These are phyloP conservation scores for Calonectria hawksworthii DNA, from an alignment of 2,329 filamentous ascomycete genomes.

Conservation along the genomic window DNA sequence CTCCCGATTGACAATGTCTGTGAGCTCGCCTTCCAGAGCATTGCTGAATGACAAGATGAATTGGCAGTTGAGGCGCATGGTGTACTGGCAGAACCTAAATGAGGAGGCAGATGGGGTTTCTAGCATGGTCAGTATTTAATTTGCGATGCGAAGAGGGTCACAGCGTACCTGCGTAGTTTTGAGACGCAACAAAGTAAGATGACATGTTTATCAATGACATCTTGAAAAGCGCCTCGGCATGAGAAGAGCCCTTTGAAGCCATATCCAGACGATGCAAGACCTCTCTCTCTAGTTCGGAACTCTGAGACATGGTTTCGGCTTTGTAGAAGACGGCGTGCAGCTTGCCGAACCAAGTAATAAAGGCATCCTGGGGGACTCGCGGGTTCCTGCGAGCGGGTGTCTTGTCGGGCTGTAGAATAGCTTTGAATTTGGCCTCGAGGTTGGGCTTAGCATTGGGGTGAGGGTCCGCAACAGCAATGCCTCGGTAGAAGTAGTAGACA, in stretches of 20 bases:
- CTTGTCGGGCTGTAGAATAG: constrained; percentile 58
- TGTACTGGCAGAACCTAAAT: constrained; percentile 71
- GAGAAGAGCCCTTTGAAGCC: constrained; percentile 77
- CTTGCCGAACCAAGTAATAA: constrained; percentile 86
- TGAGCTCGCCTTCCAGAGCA: constrained; percentile 78
- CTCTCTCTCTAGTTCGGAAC: constrained; percentile 87
- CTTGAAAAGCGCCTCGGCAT: constrained; percentile 78
- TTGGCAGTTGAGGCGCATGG: constrained; percentile 83
- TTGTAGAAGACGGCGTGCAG: constrained; percentile 89
- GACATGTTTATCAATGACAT: constrained; percentile 90
- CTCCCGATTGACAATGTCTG: constrained; percentile 56
- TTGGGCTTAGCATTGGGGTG: constrained; percentile 83
- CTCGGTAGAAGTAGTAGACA: constrained; percentile 91
- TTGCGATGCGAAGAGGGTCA: neutral
- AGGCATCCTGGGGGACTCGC: constrained; percentile 66
- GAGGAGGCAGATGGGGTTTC: constrained; percentile 62
- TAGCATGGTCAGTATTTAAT: constrained; percentile 43
- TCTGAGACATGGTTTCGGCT: constrained; percentile 79
- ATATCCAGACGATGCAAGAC: constrained; percentile 83
- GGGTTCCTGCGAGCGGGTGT: constrained; percentile 46
- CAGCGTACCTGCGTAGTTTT: constrained; percentile 52
- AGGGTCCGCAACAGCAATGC: constrained; percentile 80
- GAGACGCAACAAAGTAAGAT: constrained; percentile 78
- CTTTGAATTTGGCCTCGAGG: constrained; percentile 81
- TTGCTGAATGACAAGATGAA: constrained; percentile 81